Conservation (phyloP, 202 grass and related monocot species). For the Setaria viridis region DNA sequence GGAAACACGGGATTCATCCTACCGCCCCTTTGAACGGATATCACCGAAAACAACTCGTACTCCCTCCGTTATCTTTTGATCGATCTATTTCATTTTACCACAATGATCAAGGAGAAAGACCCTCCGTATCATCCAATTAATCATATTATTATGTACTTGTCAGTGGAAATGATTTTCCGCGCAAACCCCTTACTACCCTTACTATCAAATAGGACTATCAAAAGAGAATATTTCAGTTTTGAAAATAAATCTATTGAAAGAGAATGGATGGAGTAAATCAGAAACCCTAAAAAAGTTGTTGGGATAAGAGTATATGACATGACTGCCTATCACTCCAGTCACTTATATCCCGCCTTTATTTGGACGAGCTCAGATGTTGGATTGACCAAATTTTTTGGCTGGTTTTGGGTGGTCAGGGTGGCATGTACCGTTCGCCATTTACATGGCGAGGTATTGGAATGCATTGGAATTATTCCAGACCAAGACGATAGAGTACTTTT, state of each 20-base stretch:
- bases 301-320: background rate
- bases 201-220: too few relatives aligned
- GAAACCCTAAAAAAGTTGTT: slow-evolving; percentile 14
- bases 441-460: background rate
- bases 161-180: too few relatives aligned
- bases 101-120: too few relatives aligned
- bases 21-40: background rate
- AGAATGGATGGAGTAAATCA: background rate
- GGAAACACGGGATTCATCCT: background rate
- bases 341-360: slow-evolving; percentile 4
- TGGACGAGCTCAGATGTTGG: background rate
- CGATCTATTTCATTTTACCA: too few relatives aligned
- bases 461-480: slow-evolving; percentile 41
- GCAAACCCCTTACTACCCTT: too few relatives aligned
- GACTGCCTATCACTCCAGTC: slow-evolving; percentile 12
- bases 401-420: slow-evolving; percentile 30
- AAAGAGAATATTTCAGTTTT: too few relatives aligned
- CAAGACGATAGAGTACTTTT: slow-evolving; percentile 32
- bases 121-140: too few relatives aligned
- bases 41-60: background rate
- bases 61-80: too few relatives aligned
- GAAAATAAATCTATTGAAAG: too few relatives aligned
- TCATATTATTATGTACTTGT: too few relatives aligned
- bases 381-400: slow-evolving; percentile 3
- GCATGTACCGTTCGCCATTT: slow-evolving; percentile 33